These are phyloP conservation scores for Theobroma cacao DNA, from an alignment of 345 rosid genomes.

Conservation along the genomic window DNA sequence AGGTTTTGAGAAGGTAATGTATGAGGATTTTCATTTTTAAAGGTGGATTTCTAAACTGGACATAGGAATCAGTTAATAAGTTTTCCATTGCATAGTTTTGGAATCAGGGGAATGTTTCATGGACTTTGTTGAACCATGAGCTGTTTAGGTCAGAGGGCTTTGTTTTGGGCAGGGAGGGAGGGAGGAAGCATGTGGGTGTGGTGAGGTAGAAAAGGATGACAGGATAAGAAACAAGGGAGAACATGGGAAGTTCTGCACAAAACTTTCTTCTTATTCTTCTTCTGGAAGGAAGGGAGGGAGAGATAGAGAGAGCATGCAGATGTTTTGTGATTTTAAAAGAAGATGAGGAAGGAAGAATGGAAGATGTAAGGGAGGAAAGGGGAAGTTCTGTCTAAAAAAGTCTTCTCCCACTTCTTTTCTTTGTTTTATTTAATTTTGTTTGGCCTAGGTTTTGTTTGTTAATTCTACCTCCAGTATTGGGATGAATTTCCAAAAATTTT, in stretches of 20 bases:
- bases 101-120: neutral
- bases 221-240: neutral
- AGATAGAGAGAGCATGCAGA: neutral
- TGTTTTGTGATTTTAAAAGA: neutral
- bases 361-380: neutral
- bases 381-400: neutral
- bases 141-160: neutral
- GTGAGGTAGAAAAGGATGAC: neutral
- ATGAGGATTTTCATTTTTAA: neutral
- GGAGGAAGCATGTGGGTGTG: neutral
- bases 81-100: neutral
- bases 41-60: neutral
- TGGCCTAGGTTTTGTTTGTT: neutral
- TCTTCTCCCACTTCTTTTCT: neutral
- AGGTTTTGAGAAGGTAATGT: conserved; percentile 87
- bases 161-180: neutral
- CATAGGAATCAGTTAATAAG: neutral
- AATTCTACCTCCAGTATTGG: neutral
- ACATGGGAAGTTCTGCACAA: neutral
- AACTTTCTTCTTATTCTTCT: neutral
- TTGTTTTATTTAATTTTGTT: neutral
- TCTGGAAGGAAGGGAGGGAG: neutral
- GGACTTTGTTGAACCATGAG: neutral
- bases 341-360: neutral
- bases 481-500: neutral